phyloP scores from a whole-genome alignment of 306 rosid species.

The Ceratonia siliqua region DNA sequence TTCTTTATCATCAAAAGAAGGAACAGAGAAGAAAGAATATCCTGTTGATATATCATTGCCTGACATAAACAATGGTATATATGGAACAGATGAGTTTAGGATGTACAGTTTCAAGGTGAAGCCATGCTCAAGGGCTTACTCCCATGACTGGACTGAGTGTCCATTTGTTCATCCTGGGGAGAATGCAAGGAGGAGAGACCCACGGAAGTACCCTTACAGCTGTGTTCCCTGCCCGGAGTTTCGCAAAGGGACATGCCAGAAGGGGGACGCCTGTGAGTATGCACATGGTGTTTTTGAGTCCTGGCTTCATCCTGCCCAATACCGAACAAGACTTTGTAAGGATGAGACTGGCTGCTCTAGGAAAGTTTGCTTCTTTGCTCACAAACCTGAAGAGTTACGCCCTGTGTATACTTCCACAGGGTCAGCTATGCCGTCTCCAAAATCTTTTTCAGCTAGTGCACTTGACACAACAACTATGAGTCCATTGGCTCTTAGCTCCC shows the following conservation, averaged over 20 bases:
- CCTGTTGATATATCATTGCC: constrained; percentile 86
- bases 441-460: constrained; percentile 54
- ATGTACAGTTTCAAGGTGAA: constrained; percentile 98
- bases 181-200: constrained; percentile 99
- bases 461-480: constrained; percentile 75
- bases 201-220: constrained; percentile 91
- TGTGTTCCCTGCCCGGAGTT: constrained; percentile 98
- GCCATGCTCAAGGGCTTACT: constrained; percentile 98
- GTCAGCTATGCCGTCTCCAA: constrained; percentile 96
- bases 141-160: constrained; percentile 99
- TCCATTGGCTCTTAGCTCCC: constrained; percentile 76
- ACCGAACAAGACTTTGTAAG: constrained; percentile 95
- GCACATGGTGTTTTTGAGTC: constrained; percentile 99
- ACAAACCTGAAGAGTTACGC: constrained; percentile 81
- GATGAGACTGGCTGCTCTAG: constrained; percentile 88
- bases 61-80: constrained; percentile 87
- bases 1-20: constrained; percentile 45
- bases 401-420: constrained; percentile 96
- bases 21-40: constrained; percentile 86
- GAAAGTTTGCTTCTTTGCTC: constrained; percentile 99
- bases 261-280: constrained; percentile 90
- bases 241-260: constrained; percentile 88
- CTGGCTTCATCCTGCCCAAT: constrained; percentile 99
- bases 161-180: constrained; percentile 99
- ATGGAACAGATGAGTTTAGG: constrained; percentile 89